Evolutionary conservation across 2,329 filamentous ascomycete species (phyloP).

Genomic region (Aspergillus sp.): DNA sequence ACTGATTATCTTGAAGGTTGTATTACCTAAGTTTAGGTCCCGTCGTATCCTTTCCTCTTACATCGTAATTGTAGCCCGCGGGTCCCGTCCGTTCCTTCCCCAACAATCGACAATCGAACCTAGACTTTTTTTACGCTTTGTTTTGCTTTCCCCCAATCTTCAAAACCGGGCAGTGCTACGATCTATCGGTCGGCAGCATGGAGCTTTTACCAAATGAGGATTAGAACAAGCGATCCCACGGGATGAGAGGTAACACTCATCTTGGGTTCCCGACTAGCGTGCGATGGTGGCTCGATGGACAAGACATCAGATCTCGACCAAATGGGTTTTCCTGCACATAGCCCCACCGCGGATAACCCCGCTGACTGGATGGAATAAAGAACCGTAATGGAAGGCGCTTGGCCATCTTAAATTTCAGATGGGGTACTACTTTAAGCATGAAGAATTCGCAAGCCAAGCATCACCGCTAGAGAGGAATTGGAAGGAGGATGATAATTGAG

Average conservation of each 20-base stretch:
- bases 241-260: not conserved
- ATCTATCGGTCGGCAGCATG: not conserved
- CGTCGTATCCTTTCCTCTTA: not conserved
- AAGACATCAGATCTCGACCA: not conserved
- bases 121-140: not conserved
- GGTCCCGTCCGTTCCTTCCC: not conserved
- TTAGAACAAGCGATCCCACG: constrained; percentile 9
- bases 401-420: not conserved
- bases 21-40: not conserved
- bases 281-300: constrained; percentile 3
- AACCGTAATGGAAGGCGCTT: not conserved
- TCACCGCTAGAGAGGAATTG: not conserved
- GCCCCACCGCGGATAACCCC: constrained; percentile 8
- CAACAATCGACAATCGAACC: not conserved
- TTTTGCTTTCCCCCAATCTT: not conserved
- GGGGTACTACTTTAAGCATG: not conserved
- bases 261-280: not conserved
- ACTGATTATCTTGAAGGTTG: no score
- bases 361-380: constrained; percentile 9
- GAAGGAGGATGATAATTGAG: not conserved
- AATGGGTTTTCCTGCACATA: not conserved
- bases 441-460: not conserved
- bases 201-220: not conserved
- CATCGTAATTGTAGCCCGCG: not conserved
- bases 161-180: not conserved